Evolutionary conservation across 73 alveolate genomes (phyloP).

Genomic region (Uronychia setigera): DNA sequence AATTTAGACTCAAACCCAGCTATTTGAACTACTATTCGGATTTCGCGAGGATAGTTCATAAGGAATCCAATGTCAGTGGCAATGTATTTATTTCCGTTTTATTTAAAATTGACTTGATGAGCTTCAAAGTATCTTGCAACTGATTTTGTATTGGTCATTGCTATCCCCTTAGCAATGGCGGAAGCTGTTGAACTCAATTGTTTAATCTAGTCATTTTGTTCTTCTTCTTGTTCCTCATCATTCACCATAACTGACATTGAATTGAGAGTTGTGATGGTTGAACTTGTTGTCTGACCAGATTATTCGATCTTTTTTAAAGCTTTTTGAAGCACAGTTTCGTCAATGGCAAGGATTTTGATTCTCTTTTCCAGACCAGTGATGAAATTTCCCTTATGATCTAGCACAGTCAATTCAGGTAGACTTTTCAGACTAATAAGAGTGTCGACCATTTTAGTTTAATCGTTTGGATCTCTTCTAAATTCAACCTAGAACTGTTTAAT

Average conservation of each 20-base stretch:
- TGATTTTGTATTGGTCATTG: background rate
- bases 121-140: background rate
- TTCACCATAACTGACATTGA: background rate
- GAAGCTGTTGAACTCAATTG: no score
- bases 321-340: background rate
- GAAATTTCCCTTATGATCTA: background rate
- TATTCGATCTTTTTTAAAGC: background rate
- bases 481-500: no score
- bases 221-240: background rate
- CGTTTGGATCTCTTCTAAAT: background rate
- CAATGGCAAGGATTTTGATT: background rate
- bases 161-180: background rate
- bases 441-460: background rate
- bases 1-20: background rate
- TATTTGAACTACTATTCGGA: background rate
- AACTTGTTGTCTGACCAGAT: background rate
- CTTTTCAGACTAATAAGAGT: background rate
- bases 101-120: background rate
- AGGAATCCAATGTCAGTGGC: background rate
- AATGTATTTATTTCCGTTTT: background rate
- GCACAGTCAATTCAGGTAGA: background rate
- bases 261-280: background rate
- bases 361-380: background rate
- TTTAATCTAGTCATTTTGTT: background rate
- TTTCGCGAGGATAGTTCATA: background rate